Percentiles rank a stretch among this genome's conserved stretches.
phyloP scores from a whole-genome alignment of 495 filamentous ascomycete genomes.

The Lophiotrema nucula region DNA sequence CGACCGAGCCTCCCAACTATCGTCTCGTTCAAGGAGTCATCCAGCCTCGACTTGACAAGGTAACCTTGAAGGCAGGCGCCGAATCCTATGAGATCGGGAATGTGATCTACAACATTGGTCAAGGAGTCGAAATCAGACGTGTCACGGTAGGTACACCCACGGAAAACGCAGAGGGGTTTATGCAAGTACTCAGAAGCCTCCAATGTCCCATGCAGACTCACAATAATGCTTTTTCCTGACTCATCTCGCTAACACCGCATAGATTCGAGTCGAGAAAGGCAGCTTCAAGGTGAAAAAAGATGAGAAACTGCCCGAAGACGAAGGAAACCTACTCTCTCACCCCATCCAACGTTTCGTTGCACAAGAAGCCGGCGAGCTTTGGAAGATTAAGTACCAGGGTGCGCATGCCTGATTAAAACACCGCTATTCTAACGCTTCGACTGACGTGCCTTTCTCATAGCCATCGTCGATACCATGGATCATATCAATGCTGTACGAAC shows the following conservation, averaged over 20 bases:
- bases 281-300: neutral
- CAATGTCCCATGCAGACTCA: too few species aligned
- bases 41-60: neutral
- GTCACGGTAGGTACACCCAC: too few species aligned
- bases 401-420: too few species aligned
- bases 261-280: neutral
- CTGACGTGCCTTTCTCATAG: too few species aligned
- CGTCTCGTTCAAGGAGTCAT: neutral
- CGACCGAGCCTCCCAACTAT: conserved; percentile 18
- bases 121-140: too few species aligned
- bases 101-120: too few species aligned
- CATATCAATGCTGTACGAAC: conserved; percentile 4
- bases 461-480: neutral
- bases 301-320: neutral
- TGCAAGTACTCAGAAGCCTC: too few species aligned
- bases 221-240: neutral
- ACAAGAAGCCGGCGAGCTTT: neutral
- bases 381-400: conserved; percentile 12
- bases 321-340: neutral
- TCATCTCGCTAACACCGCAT: neutral
- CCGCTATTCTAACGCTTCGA: too few species aligned
- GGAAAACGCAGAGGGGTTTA: too few species aligned
- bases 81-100: conserved; percentile 11
- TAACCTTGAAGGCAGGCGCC: conserved; percentile 5
- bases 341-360: conserved; percentile 1